These are phyloP conservation scores for Triticum urartu DNA, from an alignment of 176 grass and related monocot genomes.

Conservation along the genomic window DNA sequence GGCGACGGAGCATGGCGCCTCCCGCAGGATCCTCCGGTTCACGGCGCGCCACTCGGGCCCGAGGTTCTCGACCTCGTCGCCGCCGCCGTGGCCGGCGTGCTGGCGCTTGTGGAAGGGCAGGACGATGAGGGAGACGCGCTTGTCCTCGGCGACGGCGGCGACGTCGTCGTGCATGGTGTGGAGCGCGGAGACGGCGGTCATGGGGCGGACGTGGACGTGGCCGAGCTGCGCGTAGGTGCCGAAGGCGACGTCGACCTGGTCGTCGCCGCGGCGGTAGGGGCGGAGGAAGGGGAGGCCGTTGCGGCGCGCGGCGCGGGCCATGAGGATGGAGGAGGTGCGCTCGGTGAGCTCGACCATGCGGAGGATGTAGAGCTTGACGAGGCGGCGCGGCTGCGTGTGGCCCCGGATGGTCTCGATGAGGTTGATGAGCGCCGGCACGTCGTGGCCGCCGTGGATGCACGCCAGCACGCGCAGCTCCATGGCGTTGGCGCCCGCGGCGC, in stretches of 20 bases:
- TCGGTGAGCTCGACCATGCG: constrained; percentile 87
- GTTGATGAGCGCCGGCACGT: constrained; percentile 69
- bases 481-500: not conserved
- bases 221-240: constrained; percentile 74
- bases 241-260: constrained; percentile 70
- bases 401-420: constrained; percentile 78
- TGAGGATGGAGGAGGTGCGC: constrained; percentile 80
- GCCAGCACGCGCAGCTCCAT: constrained; percentile 75
- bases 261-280: constrained; percentile 11
- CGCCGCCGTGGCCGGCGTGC: not conserved
- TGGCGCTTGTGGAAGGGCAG: constrained; percentile 73
- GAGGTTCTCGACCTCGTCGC: constrained; percentile 50
- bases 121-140: constrained; percentile 67
- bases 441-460: constrained; percentile 62
- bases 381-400: constrained; percentile 42
- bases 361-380: constrained; percentile 83
- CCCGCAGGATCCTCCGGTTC: constrained; percentile 56
- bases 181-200: constrained; percentile 74
- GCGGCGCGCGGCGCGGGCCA: constrained; percentile 55
- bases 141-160: constrained; percentile 67
- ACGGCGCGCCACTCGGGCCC: constrained; percentile 70
- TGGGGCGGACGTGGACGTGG: constrained; percentile 60
- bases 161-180: constrained; percentile 87
- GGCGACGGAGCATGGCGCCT: constrained; percentile 76
- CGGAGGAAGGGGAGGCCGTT: constrained; percentile 65